Percentiles rank a stretch among this genome's conserved stretches.
Evolutionary conservation across 2,329 filamentous ascomycete genomes (phyloP).

Genomic region (Lasiodiplodia gonubiensis): DNA sequence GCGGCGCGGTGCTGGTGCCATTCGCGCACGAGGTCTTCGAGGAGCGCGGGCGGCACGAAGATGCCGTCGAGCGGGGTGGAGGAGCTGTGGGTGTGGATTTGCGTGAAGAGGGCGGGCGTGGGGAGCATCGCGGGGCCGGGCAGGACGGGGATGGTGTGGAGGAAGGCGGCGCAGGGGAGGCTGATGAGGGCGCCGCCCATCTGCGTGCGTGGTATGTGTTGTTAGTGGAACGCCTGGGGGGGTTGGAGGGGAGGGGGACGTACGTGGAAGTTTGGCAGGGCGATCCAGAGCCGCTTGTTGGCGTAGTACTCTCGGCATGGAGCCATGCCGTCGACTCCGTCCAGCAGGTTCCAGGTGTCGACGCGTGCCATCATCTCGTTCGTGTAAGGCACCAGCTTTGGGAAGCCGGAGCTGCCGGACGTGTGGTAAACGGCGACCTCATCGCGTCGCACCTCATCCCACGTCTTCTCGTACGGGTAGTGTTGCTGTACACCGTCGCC

Average conservation of each 20-base stretch:
- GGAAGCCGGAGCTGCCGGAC: slow-evolving; percentile 40
- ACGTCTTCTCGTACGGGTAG: slow-evolving; percentile 35
- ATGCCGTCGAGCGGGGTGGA: neutral
- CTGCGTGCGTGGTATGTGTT: neutral
- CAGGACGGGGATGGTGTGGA: neutral
- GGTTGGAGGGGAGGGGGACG: neutral
- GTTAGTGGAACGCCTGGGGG: neutral
- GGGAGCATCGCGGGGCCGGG: slow-evolving; percentile 28
- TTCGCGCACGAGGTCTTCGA: neutral
- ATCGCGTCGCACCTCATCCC: slow-evolving; percentile 35
- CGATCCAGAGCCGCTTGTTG: neutral
- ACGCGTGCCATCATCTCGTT: slow-evolving; percentile 32
- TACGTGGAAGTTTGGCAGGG: slow-evolving; percentile 1
- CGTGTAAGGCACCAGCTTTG: slow-evolving; percentile 32
- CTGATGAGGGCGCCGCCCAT: slow-evolving; percentile 1
- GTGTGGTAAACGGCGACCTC: slow-evolving; percentile 42
- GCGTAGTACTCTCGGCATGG: neutral
- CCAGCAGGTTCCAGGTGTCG: slow-evolving; percentile 29
- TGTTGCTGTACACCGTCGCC: slow-evolving; percentile 25
- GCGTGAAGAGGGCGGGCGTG: neutral
- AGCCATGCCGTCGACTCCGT: slow-evolving; percentile 21
- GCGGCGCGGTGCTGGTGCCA: neutral
- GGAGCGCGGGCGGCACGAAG: neutral
- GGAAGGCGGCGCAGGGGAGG: slow-evolving; percentile 13
- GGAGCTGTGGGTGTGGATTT: neutral